Evolutionary conservation across 768 basidiomycete genomes (phyloP), one percentile per base, ranked within the genome.

Genomic region (Pseudohyphozyma bogoriensis): DNA sequence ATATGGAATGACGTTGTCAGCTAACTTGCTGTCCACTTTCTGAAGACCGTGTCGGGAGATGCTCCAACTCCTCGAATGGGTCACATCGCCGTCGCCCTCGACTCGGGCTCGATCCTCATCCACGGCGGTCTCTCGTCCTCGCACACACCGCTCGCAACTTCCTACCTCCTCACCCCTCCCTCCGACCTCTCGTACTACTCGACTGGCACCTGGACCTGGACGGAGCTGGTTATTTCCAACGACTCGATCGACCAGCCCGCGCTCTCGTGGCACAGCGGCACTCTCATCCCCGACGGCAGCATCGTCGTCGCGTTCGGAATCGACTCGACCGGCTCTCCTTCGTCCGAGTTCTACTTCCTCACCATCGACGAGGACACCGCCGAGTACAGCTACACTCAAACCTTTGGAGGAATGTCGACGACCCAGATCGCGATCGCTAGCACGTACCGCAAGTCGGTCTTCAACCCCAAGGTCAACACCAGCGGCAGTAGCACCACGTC

Each of bases 251-350:
- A 29, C 1, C 15, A 62, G 6, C 69, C 69, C 12, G 26, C 49
- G 0, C 54, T 60, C 28, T 64, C 63, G 1, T 70, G 59, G 55
- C 69, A 70, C 42, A 47, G 60, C 9, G 62, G 65, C 6, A 62
- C 58, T 7, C 29, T 50, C 26, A 32, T 56, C 12, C 37, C 24
- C 0, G 37, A 46, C 18, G 65, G 49, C 4, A 49, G 53, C 18
- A 54, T 68, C 26, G 57, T 68, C 26, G 52, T 68, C 36, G 63
- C 65, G 5, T 70, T 63, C 54, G 69, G 69, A 2, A 29, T 70
- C 32, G 60, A 65, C 53, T 33, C 51, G 10, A 2, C 11, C 39
- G 33, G 35, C 16, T 18, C 50, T 29, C 53, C 62, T 3, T 59
- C 49, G 16, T 31, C 37, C 36, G 31, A 59, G 5, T 50, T 70